Conservation (phyloP, 768 basidiomycete genomes). For the Scleroderma bovista region DNA sequence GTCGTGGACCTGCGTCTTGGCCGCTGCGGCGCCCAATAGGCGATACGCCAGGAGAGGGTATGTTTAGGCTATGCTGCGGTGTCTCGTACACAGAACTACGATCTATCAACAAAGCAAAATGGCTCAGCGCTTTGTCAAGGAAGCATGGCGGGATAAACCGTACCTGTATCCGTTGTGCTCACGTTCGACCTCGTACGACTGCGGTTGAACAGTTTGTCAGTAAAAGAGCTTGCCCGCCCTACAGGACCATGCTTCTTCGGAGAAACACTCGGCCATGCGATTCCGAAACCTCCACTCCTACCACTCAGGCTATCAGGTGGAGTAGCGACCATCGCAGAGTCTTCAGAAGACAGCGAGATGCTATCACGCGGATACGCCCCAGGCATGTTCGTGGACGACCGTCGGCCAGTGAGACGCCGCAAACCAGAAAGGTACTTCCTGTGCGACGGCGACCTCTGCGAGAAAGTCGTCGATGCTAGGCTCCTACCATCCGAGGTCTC, state of each 20-base stretch:
- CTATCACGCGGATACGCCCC: constrained; percentile 50
- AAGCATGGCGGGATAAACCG: constrained; percentile 14
- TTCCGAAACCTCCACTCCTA: constrained; percentile 25
- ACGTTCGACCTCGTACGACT: constrained; percentile 48
- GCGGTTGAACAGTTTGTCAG: constrained; percentile 54
- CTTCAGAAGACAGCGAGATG: constrained; percentile 63
- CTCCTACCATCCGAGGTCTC: constrained; percentile 25
- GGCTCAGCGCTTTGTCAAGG: not conserved
- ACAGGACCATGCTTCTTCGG: constrained; percentile 47
- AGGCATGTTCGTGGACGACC: constrained; percentile 36
- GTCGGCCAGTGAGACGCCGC: constrained; percentile 37
- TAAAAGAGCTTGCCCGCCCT: constrained; percentile 52
- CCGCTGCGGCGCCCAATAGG: constrained; percentile 9
- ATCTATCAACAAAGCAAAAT: constrained; percentile 11
- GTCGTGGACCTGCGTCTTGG: constrained; percentile 22
- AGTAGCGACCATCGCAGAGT: constrained; percentile 55
- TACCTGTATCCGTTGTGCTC: constrained; percentile 43
- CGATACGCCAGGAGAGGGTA: constrained; percentile 18
- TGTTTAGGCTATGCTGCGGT: constrained; percentile 18
- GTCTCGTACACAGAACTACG: constrained; percentile 24
- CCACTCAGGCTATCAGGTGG: constrained; percentile 44
- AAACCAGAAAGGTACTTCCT: constrained; percentile 45
- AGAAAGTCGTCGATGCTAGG: constrained; percentile 36
- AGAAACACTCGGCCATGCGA: constrained; percentile 45
- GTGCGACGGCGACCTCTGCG: constrained; percentile 45